Percentiles rank a stretch among this genome's conserved stretches.
These are phyloP conservation scores for Boletus sp. DNA, from an alignment of 768 basidiomycete species.

Conservation along the genomic window DNA sequence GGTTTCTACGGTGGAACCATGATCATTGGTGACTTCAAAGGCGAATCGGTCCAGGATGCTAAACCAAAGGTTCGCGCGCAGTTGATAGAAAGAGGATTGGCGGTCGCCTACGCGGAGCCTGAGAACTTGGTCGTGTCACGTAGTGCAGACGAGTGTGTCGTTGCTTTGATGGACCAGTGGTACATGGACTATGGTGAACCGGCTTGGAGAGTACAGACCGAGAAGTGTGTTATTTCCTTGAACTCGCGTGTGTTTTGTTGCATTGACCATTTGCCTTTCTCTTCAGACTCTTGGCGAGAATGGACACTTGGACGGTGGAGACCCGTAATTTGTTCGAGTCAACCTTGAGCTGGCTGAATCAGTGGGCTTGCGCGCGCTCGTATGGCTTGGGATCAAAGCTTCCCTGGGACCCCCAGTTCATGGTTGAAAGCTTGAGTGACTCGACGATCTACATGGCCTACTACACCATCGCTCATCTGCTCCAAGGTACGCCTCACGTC, in stretches of 20 bases:
- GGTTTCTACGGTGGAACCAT: conserved; percentile 96
- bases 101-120: conserved; percentile 92
- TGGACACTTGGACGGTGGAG: conserved; percentile 91
- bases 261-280: background rate
- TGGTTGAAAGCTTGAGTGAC: conserved; percentile 95
- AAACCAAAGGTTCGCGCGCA: conserved; percentile 83
- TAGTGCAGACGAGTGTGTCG: conserved; percentile 95
- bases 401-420: conserved; percentile 95
- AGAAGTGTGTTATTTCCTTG: conserved; percentile 54
- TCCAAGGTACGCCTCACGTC: conserved; percentile 67
- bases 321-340: conserved; percentile 91
- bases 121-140: conserved; percentile 87
- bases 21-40: conserved; percentile 89
- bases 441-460: conserved; percentile 99
- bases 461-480: conserved; percentile 88
- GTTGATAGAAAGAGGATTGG: conserved; percentile 75
- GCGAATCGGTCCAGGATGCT: conserved; percentile 83
- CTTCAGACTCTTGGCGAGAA: conserved; percentile 67
- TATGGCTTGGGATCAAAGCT: conserved; percentile 94
- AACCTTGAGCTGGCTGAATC: conserved; percentile 90
- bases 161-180: conserved; percentile 99
- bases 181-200: conserved; percentile 96
- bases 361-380: conserved; percentile 99
- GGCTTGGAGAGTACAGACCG: conserved; percentile 81
- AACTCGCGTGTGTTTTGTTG: background rate